These are phyloP conservation scores for Ogataea paradorogensis DNA, from an alignment of 805 yeast species.

Conservation along the genomic window DNA sequence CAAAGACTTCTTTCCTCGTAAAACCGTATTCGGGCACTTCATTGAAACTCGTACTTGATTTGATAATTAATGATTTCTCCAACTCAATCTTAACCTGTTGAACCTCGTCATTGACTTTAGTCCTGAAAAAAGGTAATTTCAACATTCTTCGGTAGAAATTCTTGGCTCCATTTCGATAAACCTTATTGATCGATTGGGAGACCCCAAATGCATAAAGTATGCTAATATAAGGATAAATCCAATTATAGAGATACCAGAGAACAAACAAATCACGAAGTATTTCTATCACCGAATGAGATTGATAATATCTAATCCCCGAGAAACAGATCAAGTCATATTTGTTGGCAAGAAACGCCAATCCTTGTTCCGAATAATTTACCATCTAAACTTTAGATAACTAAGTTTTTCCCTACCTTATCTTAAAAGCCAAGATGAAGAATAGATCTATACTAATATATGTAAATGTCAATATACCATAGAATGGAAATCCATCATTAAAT, in stretches of 20 bases:
- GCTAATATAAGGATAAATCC: constrained; percentile 3
- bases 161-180: constrained; percentile 9
- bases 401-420: no score
- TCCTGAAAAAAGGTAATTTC: constrained; percentile 38
- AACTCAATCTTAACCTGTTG: constrained; percentile 43
- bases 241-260: constrained; percentile 7
- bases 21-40: constrained; percentile 62
- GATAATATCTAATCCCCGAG: constrained; percentile 3
- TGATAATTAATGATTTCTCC: constrained; percentile 56
- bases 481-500: no score
- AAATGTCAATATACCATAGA: no score
- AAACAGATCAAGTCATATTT: background rate
- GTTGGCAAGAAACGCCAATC: background rate
- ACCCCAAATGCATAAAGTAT: constrained; percentile 29
- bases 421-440: no score
- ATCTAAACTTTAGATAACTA: background rate
- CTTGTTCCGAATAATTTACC: background rate
- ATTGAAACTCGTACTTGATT: constrained; percentile 44
- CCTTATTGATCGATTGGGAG: constrained; percentile 6
- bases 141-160: constrained; percentile 15
- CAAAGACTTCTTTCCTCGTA: constrained; percentile 41
- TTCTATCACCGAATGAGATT: constrained; percentile 6
- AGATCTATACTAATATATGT: no score
- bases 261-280: constrained; percentile 11
- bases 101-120: constrained; percentile 62